Percentiles rank a stretch among this genome's conserved stretches.
Evolutionary conservation across 352 stramenopile genomes (phyloP).

Genomic region (Pseudoperonospora humuli): DNA sequence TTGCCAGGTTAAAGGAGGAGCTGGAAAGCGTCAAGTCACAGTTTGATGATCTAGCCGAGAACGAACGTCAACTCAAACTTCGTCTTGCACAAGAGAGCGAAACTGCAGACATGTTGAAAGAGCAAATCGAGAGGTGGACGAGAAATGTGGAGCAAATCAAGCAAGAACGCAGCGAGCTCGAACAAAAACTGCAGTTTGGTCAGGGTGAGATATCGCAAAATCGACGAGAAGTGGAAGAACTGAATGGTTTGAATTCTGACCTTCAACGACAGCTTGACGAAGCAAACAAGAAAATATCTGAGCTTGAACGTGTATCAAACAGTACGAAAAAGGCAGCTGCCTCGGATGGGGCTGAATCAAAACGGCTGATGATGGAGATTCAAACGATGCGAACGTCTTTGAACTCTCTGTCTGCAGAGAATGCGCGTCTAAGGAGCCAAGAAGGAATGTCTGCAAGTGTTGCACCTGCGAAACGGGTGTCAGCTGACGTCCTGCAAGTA

Average conservation of each 20-base stretch:
- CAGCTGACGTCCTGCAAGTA: slow-evolving; percentile 51
- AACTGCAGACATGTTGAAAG: slow-evolving; percentile 32
- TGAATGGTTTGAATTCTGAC: slow-evolving; percentile 39
- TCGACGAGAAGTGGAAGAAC: slow-evolving; percentile 43
- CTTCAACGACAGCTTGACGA: slow-evolving; percentile 48
- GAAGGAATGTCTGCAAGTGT: slow-evolving; percentile 32
- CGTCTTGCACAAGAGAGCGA: slow-evolving; percentile 39
- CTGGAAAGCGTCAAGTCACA: slow-evolving; percentile 35
- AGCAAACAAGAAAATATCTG: slow-evolving; percentile 32
- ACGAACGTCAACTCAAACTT: slow-evolving; percentile 30
- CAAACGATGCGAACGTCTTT: slow-evolving; percentile 44
- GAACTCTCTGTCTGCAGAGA: slow-evolving; percentile 51
- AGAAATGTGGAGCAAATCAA: slow-evolving; percentile 35
- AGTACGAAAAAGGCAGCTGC: slow-evolving; percentile 21
- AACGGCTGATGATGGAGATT: slow-evolving; percentile 43
- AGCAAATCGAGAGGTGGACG: slow-evolving; percentile 34
- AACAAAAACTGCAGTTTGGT: slow-evolving; percentile 38
- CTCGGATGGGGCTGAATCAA: slow-evolving; percentile 18
- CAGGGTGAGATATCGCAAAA: slow-evolving; percentile 45
- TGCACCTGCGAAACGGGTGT: slow-evolving; percentile 45
- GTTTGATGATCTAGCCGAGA: slow-evolving; percentile 49
- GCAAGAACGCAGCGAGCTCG: slow-evolving; percentile 27
- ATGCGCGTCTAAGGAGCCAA: slow-evolving; percentile 39
- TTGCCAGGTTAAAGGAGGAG: slow-evolving; percentile 27
- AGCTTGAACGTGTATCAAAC: slow-evolving; percentile 41